Percentiles rank a stretch among this genome's conserved stretches.
Conservation (phyloP, 441 rosid species). For the Populus hybrid region DNA sequence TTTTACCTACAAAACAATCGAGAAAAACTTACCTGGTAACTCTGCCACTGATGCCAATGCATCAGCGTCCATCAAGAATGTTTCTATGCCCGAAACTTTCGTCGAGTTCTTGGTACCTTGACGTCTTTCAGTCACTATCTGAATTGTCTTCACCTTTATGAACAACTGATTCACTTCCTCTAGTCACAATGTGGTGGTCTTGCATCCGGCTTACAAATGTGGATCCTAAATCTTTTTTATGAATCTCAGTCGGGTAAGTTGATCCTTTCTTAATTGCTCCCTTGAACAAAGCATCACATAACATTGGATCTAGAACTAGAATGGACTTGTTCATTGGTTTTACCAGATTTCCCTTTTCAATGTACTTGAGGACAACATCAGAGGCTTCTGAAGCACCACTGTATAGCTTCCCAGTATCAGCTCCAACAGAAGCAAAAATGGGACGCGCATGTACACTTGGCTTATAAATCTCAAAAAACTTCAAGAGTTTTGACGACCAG, state of each 20-base stretch:
- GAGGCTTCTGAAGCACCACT: constrained; percentile 71
- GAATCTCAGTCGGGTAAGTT: constrained; percentile 80
- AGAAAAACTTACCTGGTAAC: constrained; percentile 55
- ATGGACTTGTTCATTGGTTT: constrained; percentile 62
- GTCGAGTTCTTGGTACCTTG: too few relatives aligned
- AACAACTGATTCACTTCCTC: too few relatives aligned
- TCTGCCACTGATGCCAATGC: constrained; percentile 75
- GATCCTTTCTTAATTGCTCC: constrained; percentile 95
- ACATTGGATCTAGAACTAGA: constrained; percentile 68
- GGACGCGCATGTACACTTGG: constrained; percentile 77
- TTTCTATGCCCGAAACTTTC: too few relatives aligned
- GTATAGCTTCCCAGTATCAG: constrained; percentile 65
- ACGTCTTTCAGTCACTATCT: too few relatives aligned
- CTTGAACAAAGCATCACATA: constrained; percentile 86
- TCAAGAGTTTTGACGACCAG: constrained; percentile 56
- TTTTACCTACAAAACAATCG: neutral
- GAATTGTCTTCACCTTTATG: too few relatives aligned
- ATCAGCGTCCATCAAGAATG: too few relatives aligned
- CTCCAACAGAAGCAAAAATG: constrained; percentile 77
- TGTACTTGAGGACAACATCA: constrained; percentile 69
- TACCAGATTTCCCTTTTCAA: constrained; percentile 80
- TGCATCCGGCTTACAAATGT: constrained; percentile 81
- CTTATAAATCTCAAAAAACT: constrained; percentile 76
- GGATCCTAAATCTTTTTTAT: constrained; percentile 76
- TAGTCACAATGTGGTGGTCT: constrained; percentile 62